phyloP scores from a whole-genome alignment of 1,284 basidiomycete species.

The Cystobasidiaceae sp. region DNA sequence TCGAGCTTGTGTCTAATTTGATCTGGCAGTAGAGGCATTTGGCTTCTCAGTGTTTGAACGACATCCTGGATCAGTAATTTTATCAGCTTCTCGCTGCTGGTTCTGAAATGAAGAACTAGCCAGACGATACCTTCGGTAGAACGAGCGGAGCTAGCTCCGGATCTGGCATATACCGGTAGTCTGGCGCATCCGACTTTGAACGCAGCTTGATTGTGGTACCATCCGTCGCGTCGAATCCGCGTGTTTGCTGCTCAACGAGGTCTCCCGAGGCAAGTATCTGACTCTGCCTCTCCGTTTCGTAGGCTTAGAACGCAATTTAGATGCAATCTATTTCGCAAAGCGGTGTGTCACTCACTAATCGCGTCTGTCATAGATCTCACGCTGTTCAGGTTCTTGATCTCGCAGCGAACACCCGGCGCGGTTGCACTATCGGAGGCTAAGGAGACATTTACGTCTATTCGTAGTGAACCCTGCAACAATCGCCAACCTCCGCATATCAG shows the following conservation, averaged over 20 bases:
- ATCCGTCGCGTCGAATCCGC: conserved; percentile 78
- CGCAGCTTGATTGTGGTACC: conserved; percentile 76
- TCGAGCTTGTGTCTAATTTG: conserved; percentile 60
- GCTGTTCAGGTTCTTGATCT: conserved; percentile 96
- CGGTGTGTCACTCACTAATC: conserved; percentile 60
- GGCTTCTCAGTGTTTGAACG: conserved; percentile 58
- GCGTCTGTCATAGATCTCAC: conserved; percentile 79
- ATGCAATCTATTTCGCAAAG: not conserved
- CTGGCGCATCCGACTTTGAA: conserved; percentile 86
- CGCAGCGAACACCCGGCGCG: conserved; percentile 80
- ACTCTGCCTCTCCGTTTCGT: conserved; percentile 69
- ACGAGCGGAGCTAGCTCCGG: conserved; percentile 77
- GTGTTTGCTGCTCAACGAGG: conserved; percentile 72
- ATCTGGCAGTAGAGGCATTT: conserved; percentile 73
- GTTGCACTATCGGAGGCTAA: conserved; percentile 55
- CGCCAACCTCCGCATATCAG: too few relatives aligned
- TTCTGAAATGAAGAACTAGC: not conserved
- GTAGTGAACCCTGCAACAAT: conserved; percentile 71
- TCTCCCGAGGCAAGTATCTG: conserved; percentile 54
- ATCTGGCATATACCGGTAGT: conserved; percentile 98
- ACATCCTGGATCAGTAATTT: not conserved
- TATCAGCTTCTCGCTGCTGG: not conserved
- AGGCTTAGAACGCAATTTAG: conserved; percentile 47
- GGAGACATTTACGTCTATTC: conserved; percentile 95
- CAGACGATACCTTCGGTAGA: conserved; percentile 47